Evolutionary conservation across 768 basidiomycete genomes (phyloP).

Genomic region (Kwoniella bestiolae): DNA sequence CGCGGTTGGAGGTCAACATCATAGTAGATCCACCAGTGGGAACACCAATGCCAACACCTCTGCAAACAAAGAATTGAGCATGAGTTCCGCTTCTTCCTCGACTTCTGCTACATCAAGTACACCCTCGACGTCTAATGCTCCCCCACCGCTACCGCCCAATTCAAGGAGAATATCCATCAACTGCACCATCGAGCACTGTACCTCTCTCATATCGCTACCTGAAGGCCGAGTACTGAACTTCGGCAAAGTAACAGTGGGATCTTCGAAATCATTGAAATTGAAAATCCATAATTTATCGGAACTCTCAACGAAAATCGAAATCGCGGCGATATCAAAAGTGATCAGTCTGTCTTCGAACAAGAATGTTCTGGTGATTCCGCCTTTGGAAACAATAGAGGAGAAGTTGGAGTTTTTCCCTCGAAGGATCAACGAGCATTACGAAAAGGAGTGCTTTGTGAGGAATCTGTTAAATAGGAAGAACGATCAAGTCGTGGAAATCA

Average conservation of each 20-base stretch:
- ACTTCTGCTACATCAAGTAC: conserved; percentile 10
- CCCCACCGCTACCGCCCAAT: no score
- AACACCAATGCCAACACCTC: not conserved
- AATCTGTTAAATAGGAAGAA: conserved; percentile 52
- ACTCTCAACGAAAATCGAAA: conserved; percentile 50
- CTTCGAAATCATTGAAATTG: conserved; percentile 38
- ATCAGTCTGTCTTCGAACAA: conserved; percentile 45
- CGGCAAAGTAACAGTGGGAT: conserved; percentile 53
- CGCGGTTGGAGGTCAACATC: not conserved
- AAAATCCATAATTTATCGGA: conserved; percentile 47
- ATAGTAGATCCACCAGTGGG: conserved; percentile 1
- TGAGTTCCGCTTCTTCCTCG: conserved; percentile 15
- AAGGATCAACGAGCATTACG: conserved; percentile 55
- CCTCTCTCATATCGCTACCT: conserved; percentile 44
- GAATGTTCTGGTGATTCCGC: conserved; percentile 52
- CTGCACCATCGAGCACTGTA: conserved; percentile 47
- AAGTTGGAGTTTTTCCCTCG: conserved; percentile 55
- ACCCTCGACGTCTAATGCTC: no score
- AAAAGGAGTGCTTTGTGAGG: conserved; percentile 54
- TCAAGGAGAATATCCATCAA: conserved; percentile 38
- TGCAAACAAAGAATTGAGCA: not conserved
- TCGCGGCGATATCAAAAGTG: conserved; percentile 55
- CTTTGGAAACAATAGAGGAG: conserved; percentile 45
- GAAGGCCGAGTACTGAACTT: conserved; percentile 47
- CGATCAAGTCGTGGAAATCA: conserved; percentile 47